Evolutionary conservation across 192 early-diverging fungal genomes (phyloP).

Genomic region (Gigaspora rosea): DNA sequence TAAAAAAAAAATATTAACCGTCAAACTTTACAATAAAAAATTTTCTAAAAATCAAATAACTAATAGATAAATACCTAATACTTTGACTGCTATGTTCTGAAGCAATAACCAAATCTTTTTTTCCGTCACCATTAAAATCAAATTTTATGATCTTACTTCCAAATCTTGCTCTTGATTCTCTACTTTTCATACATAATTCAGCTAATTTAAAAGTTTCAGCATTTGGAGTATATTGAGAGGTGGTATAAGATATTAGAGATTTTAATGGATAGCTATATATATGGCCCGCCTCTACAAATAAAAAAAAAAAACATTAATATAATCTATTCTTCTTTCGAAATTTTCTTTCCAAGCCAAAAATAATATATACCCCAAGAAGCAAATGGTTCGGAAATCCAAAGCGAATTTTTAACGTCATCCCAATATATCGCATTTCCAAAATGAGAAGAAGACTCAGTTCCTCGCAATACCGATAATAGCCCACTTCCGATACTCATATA

Average conservation of each 20-base stretch:
- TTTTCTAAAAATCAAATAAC: background rate
- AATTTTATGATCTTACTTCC: conserved; percentile 17
- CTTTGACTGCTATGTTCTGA: conserved; percentile 51
- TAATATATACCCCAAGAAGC: conserved; percentile 11
- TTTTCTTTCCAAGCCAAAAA: background rate
- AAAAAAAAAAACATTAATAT: background rate
- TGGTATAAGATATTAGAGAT: background rate
- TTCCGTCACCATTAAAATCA: conserved; percentile 70
- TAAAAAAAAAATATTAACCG: background rate
- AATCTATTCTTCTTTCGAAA: background rate
- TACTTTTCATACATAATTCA: background rate
- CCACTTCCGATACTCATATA: conserved; percentile 11
- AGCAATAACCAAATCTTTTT: conserved; percentile 59
- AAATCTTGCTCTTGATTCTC: conserved; percentile 6
- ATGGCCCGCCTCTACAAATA: background rate
- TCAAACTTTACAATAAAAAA: background rate
- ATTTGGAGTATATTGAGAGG: too few species aligned
- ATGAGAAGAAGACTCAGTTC: conserved; percentile 16
- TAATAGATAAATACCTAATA: background rate
- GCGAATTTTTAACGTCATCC: background rate
- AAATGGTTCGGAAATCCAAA: conserved; percentile 23
- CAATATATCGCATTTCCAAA: conserved; percentile 15
- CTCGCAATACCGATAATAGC: background rate
- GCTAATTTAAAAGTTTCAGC: background rate
- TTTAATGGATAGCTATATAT: conserved; percentile 11